Evolutionary conservation across 805 yeast species (phyloP).

Genomic region (Zygosaccharomyces bisporus): DNA sequence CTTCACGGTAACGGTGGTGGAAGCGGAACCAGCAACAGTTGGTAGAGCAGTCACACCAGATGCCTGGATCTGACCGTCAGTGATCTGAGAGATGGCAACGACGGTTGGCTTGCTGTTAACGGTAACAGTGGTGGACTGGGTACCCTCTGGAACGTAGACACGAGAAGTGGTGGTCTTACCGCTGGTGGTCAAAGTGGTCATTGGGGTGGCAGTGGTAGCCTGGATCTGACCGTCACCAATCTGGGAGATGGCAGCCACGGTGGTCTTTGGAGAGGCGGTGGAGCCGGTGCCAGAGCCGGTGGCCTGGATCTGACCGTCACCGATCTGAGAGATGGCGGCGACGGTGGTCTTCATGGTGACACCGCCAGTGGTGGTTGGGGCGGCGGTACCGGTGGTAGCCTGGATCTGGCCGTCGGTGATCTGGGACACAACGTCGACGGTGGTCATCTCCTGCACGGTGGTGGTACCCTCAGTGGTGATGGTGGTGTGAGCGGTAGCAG

Average conservation of each 20-base stretch:
- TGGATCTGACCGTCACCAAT: conserved; percentile 19
- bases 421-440: conserved; percentile 31
- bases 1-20: conserved; percentile 25
- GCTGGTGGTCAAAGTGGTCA: conserved; percentile 45
- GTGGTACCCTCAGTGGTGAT: conserved; percentile 32
- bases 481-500: conserved; percentile 30
- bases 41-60: conserved; percentile 31
- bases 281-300: conserved; percentile 20
- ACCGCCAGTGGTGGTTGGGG: conserved; percentile 36
- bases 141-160: conserved; percentile 28
- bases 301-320: conserved; percentile 30
- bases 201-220: conserved; percentile 11
- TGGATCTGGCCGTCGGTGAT: conserved; percentile 38
- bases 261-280: conserved; percentile 32
- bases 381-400: conserved; percentile 33
- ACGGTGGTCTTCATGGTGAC: conserved; percentile 35
- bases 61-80: conserved; percentile 34
- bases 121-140: conserved; percentile 35
- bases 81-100: conserved; percentile 12
- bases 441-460: conserved; percentile 27
- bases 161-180: conserved; percentile 41
- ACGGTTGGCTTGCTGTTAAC: conserved; percentile 13
- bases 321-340: conserved; percentile 33
- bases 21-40: conserved; percentile 21
- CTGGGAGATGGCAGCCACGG: conserved; percentile 44